Evolutionary conservation across 2,329 filamentous ascomycete genomes (phyloP).

Genomic region (Ophiostoma angusticollis): DNA sequence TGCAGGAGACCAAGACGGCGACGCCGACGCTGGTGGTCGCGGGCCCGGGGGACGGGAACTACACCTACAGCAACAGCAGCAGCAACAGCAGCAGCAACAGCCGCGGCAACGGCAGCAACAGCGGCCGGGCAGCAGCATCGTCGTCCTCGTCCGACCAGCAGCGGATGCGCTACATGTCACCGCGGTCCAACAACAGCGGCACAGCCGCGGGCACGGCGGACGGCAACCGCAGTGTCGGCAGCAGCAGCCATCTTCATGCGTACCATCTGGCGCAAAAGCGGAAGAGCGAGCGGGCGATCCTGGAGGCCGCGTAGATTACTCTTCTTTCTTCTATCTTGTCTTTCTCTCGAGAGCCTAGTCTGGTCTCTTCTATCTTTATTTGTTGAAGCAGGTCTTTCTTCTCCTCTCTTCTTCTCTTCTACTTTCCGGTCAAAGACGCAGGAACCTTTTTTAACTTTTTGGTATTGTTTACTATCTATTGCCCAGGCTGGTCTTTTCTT

Average conservation of each 20-base stretch:
- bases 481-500: too few species aligned
- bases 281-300: conserved; percentile 40
- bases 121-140: too few species aligned
- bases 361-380: not conserved
- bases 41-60: conserved; percentile 14
- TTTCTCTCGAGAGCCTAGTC: too few species aligned
- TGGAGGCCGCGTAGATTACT: conserved; percentile 30
- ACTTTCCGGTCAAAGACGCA: too few species aligned
- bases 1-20: conserved; percentile 27
- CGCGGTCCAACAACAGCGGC: conserved; percentile 8
- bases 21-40: conserved; percentile 34
- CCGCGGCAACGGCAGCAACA: not conserved
- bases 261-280: conserved; percentile 27
- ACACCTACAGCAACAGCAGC: not conserved
- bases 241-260: conserved; percentile 2
- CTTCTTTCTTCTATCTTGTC: not conserved
- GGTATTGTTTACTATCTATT: too few species aligned
- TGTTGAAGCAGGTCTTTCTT: not conserved
- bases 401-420: not conserved
- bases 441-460: too few species aligned
- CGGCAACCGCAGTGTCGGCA: not conserved
- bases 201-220: too few species aligned
- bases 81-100: not conserved
- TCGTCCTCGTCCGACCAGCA: not conserved
- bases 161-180: conserved; percentile 13